These are phyloP conservation scores for Styphnolobium japonicum DNA, from an alignment of 306 rosid species.

Conservation along the genomic window DNA sequence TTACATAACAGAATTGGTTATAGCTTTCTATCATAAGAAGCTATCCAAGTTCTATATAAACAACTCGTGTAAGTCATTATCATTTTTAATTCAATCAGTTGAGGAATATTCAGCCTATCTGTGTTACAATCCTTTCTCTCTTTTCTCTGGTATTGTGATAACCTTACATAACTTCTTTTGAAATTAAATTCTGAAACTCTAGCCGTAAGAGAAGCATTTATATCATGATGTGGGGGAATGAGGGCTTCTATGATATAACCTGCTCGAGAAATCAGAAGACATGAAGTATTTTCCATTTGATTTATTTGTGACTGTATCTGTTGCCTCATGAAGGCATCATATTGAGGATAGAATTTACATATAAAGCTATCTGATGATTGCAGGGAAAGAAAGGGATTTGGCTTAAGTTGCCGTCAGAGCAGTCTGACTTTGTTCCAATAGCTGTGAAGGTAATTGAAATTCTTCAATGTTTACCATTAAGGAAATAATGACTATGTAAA, in stretches of 20 bases:
- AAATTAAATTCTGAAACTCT: too few species aligned
- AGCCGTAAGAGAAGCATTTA: too few species aligned
- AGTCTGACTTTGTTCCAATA: conserved; percentile 72
- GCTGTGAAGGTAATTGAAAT: conserved; percentile 81
- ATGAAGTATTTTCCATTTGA: not conserved
- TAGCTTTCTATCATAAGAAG: too few species aligned
- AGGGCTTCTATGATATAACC: not conserved
- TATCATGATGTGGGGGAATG: too few species aligned
- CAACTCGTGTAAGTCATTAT: too few species aligned
- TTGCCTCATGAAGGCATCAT: not conserved
- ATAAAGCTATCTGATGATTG: conserved; percentile 9
- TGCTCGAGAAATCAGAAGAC: conserved; percentile 4
- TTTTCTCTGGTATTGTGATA: too few species aligned
- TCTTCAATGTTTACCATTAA: not conserved
- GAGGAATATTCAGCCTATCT: too few species aligned
- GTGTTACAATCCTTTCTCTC: too few species aligned
- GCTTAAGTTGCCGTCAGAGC: conserved; percentile 78
- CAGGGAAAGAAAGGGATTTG: conserved; percentile 97
- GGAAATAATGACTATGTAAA: not conserved
- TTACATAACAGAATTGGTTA: too few species aligned
- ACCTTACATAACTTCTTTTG: too few species aligned
- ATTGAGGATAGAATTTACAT: not conserved
- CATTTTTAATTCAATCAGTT: too few species aligned
- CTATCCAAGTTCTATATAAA: too few species aligned
- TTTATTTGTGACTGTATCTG: not conserved